Evolutionary conservation across 2,329 filamentous ascomycete species (phyloP).

Genomic region (Fusarium nelsonii): DNA sequence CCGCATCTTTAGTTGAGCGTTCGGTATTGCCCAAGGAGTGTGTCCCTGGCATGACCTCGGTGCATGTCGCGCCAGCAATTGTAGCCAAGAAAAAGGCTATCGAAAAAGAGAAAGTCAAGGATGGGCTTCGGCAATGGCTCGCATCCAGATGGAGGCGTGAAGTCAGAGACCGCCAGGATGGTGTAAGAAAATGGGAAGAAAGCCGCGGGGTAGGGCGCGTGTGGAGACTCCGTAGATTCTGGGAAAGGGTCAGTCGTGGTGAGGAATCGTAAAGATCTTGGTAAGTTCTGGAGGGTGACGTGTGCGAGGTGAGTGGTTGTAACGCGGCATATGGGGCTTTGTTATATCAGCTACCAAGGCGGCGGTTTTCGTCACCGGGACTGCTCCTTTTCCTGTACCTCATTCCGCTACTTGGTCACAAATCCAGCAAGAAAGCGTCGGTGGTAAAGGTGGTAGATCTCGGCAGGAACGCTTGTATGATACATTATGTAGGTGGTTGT

Average conservation of each 20-base stretch:
- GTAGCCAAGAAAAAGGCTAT: conserved; percentile 73
- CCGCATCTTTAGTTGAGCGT: conserved; percentile 70
- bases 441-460: neutral
- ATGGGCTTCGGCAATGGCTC: conserved; percentile 74
- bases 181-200: conserved; percentile 63
- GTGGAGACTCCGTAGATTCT: conserved; percentile 72
- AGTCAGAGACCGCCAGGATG: conserved; percentile 63
- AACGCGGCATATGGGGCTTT: neutral
- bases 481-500: conserved; percentile 47
- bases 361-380: neutral
- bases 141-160: conserved; percentile 68
- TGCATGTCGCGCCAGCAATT: conserved; percentile 68
- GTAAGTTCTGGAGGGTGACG: conserved; percentile 38
- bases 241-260: conserved; percentile 69
- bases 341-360: neutral
- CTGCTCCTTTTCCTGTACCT: neutral
- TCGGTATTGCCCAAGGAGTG: conserved; percentile 76
- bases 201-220: conserved; percentile 67
- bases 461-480: conserved; percentile 40
- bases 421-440: neutral
- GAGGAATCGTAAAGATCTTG: conserved; percentile 43
- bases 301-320: conserved; percentile 8
- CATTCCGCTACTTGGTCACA: conserved; percentile 13
- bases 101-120: conserved; percentile 76
- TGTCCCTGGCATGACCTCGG: conserved; percentile 59